Base-by-base conservation (phyloP, 768 basidiomycete species). In the Rhodotorula paludigena region DNA sequence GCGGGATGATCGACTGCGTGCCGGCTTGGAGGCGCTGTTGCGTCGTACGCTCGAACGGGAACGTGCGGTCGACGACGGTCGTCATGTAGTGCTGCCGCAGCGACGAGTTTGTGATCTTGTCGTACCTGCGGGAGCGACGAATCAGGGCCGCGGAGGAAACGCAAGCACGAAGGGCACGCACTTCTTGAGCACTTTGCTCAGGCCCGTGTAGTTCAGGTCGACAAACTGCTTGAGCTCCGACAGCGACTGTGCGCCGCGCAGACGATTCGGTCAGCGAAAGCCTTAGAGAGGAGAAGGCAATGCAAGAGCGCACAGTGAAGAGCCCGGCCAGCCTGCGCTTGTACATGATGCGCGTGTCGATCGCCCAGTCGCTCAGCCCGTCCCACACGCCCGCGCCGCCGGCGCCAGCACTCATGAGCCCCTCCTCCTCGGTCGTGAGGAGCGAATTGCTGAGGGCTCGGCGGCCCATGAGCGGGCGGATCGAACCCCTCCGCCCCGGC, bases 121-220 rank as follows among this genome's bases (percentile, higher is more conserved):
- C 92, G 76, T 93, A 94, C 78, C 90, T 92, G 68, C 5, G 23
- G 35, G 35, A 1, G 33, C 18, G 45, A 2, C 25, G 38, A 10
- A 33, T 51, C 62, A 53, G 42, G 51, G 23, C 32, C n/a, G 23
- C 38, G 35, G 15, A 5, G 20, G 11, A 21, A 25, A 33, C 9
- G 7, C 14, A 42, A 21, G 49, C 51, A 52, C 53, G 62, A 23
- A 57, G n/a, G 10, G 1, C 20, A 38, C 85, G 64, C 76, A 92
- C 88, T 97, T 97, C 80, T 97, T 97, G 76, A 93, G 77, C 44
- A 94, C 92, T 82, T 97, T 97, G 73, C 90, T 84, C 80, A 97
- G 91, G 2, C 92, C 94, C 0, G 90, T 89, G 77, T 90, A 84
- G 77, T 98, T 98, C 64, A 96, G 80, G 74, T 97, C 91, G 63